These are phyloP conservation scores for Phellinidium pouzarii DNA, from an alignment of 1,284 basidiomycete species.

Conservation along the genomic window DNA sequence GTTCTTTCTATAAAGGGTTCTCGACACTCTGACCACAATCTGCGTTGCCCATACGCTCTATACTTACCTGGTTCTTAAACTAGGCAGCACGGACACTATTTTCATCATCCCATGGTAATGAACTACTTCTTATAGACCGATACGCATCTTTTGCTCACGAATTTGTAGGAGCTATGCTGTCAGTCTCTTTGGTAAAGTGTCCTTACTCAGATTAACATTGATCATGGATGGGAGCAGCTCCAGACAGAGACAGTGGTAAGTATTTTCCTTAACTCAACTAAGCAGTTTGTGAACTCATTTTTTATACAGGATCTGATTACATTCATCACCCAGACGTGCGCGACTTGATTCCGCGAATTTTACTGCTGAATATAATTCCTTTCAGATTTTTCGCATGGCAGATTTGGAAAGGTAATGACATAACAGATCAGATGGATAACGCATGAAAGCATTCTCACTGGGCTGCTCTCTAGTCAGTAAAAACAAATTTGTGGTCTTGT, in stretches of 20 bases:
- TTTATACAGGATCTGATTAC: slow-evolving; percentile 1
- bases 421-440: not conserved
- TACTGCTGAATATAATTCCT: not conserved
- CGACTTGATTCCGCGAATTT: not conserved
- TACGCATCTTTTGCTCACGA: not conserved
- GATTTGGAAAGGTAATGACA: not conserved
- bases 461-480: not conserved
- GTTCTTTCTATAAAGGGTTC: not conserved
- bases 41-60: slow-evolving; percentile 1
- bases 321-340: slow-evolving; percentile 3
- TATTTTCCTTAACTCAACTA: not conserved
- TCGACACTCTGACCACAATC: slow-evolving; percentile 1
- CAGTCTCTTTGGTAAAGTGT: not conserved
- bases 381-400: slow-evolving; percentile 9
- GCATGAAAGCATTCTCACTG: not conserved
- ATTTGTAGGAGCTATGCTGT: slow-evolving; percentile 9
- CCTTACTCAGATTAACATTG: not conserved
- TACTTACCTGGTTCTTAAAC: slow-evolving; percentile 2
- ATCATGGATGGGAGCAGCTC: not conserved
- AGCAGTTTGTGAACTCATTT: not conserved
- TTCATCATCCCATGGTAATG: slow-evolving; percentile 9
- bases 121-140: not conserved
- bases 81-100: not conserved
- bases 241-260: slow-evolving; percentile 4
- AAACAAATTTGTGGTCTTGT: not conserved